Conservation (phyloP, 805 yeast genomes). For the Ogataea naganishii region DNA sequence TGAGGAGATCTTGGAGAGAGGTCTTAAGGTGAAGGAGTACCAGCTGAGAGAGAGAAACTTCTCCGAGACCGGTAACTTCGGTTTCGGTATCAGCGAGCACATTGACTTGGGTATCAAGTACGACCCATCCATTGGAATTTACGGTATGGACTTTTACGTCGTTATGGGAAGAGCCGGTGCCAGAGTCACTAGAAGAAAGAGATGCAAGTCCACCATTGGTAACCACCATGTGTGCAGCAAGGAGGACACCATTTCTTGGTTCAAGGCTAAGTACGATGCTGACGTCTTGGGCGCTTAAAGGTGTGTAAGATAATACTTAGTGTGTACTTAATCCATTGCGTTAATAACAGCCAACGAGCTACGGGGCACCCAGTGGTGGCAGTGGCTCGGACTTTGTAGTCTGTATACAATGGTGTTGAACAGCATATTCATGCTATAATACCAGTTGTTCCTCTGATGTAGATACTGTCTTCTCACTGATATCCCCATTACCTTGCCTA, state of each 20-base stretch:
- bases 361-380: too few species aligned
- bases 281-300: slow-evolving; percentile 85
- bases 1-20: slow-evolving; percentile 99
- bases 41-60: slow-evolving; percentile 92
- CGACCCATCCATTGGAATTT: slow-evolving; percentile 98
- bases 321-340: too few species aligned
- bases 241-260: slow-evolving; percentile 96
- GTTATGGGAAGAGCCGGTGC: slow-evolving; percentile 99
- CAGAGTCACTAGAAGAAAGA: slow-evolving; percentile 98
- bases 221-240: slow-evolving; percentile 84
- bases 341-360: too few species aligned
- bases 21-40: slow-evolving; percentile 99
- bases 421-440: neutral
- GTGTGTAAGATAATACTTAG: too few species aligned
- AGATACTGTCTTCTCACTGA: neutral
- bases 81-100: slow-evolving; percentile 99
- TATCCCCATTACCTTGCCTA: neutral
- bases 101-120: slow-evolving; percentile 99
- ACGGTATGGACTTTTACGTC: slow-evolving; percentile 99
- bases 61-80: slow-evolving; percentile 99
- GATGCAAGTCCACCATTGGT: slow-evolving; percentile 83
- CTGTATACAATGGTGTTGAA: neutral
- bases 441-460: neutral
- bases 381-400: too few species aligned
- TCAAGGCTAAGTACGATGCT: slow-evolving; percentile 99